These are phyloP conservation scores for Neonectria magnoliae DNA, from an alignment of 2,329 filamentous ascomycete species.

Conservation along the genomic window DNA sequence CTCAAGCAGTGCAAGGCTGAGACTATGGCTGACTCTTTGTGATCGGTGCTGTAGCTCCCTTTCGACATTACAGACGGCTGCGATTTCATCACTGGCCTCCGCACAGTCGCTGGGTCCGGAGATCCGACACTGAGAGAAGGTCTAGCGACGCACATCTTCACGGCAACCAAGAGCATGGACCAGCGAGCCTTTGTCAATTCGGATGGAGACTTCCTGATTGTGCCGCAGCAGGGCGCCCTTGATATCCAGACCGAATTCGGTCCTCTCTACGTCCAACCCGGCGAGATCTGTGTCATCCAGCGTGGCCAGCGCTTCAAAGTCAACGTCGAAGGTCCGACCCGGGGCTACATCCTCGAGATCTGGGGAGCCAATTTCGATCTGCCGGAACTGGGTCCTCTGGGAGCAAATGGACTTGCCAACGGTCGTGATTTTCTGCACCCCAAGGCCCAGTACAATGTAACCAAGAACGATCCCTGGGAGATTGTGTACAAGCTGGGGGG, in stretches of 20 bases:
- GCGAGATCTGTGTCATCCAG: slow-evolving; percentile 74
- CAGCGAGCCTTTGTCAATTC: slow-evolving; percentile 62
- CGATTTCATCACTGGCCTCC: slow-evolving; percentile 51
- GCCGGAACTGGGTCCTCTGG: slow-evolving; percentile 73
- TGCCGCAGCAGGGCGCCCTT: slow-evolving; percentile 71
- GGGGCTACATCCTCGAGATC: slow-evolving; percentile 74
- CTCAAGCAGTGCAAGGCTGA: no score
- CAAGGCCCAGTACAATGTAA: slow-evolving; percentile 65
- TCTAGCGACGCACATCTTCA: slow-evolving; percentile 60
- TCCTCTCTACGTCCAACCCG: slow-evolving; percentile 69
- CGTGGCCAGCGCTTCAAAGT: slow-evolving; percentile 64
- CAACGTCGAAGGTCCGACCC: slow-evolving; percentile 61
- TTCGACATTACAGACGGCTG: slow-evolving; percentile 53
- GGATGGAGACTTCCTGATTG: slow-evolving; percentile 74
- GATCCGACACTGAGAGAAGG: slow-evolving; percentile 61
- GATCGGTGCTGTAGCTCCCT: slow-evolving; percentile 22
- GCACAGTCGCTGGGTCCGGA: slow-evolving; percentile 60
- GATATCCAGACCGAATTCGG: slow-evolving; percentile 77
- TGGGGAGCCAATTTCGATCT: slow-evolving; percentile 73
- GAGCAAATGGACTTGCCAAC: slow-evolving; percentile 73
- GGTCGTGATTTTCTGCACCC: slow-evolving; percentile 72
- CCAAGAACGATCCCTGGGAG: slow-evolving; percentile 62
- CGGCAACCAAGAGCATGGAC: slow-evolving; percentile 58
- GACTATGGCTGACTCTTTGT: not conserved
- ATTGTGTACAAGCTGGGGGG: slow-evolving; percentile 71